These are phyloP conservation scores for Tylopilus intermedius DNA, from an alignment of 768 basidiomycete species.

Conservation along the genomic window DNA sequence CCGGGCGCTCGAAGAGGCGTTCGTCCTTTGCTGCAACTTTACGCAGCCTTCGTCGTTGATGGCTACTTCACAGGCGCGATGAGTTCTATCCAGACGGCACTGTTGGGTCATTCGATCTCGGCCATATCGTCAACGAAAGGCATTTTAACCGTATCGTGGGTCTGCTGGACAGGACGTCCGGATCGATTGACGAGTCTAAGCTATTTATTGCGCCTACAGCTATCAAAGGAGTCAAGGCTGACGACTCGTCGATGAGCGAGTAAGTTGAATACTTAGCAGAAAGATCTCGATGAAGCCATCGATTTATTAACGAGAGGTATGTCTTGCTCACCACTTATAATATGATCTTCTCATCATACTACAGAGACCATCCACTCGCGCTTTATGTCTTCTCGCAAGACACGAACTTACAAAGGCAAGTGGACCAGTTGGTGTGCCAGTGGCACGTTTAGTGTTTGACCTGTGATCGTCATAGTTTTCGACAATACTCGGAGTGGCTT, in stretches of 20 bases:
- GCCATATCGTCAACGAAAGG: conserved; percentile 47
- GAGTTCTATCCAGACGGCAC: conserved; percentile 42
- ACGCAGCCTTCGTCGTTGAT: not conserved
- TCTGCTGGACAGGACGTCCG: conserved; percentile 62
- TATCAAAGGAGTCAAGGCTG: conserved; percentile 53
- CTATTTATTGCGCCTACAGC: conserved; percentile 71
- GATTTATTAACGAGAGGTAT: conserved; percentile 57
- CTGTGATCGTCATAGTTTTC: conserved; percentile 43
- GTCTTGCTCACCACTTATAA: conserved; percentile 12
- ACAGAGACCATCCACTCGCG: conserved; percentile 67
- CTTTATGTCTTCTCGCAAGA: conserved; percentile 74
- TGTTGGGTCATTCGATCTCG: conserved; percentile 38
- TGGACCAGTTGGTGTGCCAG: not conserved
- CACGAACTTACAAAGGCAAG: conserved; percentile 51
- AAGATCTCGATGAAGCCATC: conserved; percentile 67
- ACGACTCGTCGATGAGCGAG: conserved; percentile 77
- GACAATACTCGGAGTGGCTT: conserved; percentile 68
- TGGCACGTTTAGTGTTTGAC: not conserved
- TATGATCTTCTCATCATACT: not conserved
- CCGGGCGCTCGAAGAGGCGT: conserved; percentile 41
- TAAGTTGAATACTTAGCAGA: conserved; percentile 30
- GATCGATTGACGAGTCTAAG: conserved; percentile 51
- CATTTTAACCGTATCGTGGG: conserved; percentile 59
- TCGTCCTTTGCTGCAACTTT: conserved; percentile 13
- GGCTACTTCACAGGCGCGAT: conserved; percentile 15